Base-by-base conservation (phyloP, 1,284 basidiomycete species). In the Trametes sp. region DNA sequence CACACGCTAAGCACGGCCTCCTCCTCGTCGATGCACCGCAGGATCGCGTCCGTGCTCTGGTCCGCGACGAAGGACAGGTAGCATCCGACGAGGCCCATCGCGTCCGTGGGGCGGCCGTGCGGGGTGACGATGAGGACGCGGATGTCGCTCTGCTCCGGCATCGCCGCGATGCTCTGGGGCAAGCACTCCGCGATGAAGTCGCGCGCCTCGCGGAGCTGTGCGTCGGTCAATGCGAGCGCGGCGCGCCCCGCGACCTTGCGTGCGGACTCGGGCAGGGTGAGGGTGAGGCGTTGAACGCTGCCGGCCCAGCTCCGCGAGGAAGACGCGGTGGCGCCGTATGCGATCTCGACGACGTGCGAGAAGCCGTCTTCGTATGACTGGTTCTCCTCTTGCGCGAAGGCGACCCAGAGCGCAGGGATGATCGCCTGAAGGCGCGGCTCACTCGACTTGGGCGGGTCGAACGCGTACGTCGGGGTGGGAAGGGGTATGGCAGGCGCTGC, bases 331-430 rank as follows among this genome's bases (percentile, higher is more conserved):
- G 36, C 13, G 41, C 54, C 50, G 63, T 68, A 52, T 54, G 55
- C 54, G 55, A 75, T 68, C 54, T 72, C 70, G 64, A 75, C 64
- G 65, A 74, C 36, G 65, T 74, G 74, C 29, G 71, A 70, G 67
- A 70, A 73, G 42, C 68, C 67, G 14, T 61, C 64, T 7, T 67
- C 65, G 52, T 58, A 52, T n/a, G 62, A 24, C 48, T 42, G 58
- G 56, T 33, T 54, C 50, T 33, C 56, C 50, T 54, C 58, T 19
- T 54, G 45, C 10, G 52, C 46, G 59, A 73, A 75, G 21, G 73
- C 71, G 56, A 74, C 56, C 62, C 57, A 68, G 14, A 74, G 65
- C 14, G 67, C 64, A 21, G 71, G 70, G 60, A 73, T 61, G 57
- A 74, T 63, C 46, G 68, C 69, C 54, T 74, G 73, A 14, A 74